These are phyloP conservation scores for Picea engelmannii DNA, from an alignment of 83 land plant genomes.

Conservation along the genomic window DNA sequence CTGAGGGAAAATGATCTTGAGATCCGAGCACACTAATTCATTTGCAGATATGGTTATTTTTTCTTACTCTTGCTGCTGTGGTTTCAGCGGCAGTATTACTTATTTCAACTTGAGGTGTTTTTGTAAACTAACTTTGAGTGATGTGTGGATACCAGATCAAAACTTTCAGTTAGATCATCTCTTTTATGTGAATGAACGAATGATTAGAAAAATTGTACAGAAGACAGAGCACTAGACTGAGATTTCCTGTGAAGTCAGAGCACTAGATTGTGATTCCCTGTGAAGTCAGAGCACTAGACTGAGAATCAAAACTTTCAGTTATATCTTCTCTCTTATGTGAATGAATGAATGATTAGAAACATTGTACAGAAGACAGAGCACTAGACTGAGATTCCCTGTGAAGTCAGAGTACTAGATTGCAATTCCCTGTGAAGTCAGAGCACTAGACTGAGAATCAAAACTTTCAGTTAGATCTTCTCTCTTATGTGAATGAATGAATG, in stretches of 20 bases:
- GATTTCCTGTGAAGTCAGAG: too few relatives aligned
- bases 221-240: not conserved
- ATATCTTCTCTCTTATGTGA: not conserved
- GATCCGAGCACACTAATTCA: not conserved
- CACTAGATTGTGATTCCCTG: too few relatives aligned
- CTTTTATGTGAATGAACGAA: too few relatives aligned
- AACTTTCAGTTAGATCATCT: not conserved
- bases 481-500: too few relatives aligned
- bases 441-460: not conserved
- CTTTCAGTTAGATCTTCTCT: not conserved
- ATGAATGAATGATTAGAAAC: not conserved
- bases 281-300: too few relatives aligned
- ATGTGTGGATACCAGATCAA: not conserved
- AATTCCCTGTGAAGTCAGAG: too few relatives aligned
- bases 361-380: not conserved
- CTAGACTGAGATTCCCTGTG: not conserved
- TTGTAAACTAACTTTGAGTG: not conserved
- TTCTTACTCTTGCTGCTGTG: not conserved
- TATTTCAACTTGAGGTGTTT: not conserved
- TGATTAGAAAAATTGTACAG: too few relatives aligned
- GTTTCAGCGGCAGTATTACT: not conserved
- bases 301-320: not conserved
- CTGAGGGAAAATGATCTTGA: slow-evolving; percentile 1
- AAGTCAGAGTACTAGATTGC: not conserved
- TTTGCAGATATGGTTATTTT: slow-evolving; percentile 6